Evolutionary conservation across 2,329 filamentous ascomycete genomes (phyloP).

Genomic region (Epichloe amarillans): DNA sequence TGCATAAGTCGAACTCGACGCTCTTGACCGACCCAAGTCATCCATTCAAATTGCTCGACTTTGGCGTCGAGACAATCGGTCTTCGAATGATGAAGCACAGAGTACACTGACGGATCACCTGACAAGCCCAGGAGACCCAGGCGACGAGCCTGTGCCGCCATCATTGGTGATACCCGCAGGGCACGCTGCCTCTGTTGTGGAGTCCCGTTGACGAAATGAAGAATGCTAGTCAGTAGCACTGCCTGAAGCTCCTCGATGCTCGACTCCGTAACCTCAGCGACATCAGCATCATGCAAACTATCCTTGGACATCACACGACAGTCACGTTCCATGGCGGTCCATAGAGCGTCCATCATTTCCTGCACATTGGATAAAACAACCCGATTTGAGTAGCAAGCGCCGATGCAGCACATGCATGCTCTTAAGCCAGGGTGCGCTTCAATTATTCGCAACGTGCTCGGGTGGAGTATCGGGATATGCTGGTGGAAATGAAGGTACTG

Average conservation of each 20-base stretch:
- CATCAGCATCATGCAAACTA: constrained; percentile 9
- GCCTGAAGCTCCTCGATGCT: constrained; percentile 57
- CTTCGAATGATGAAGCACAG: constrained; percentile 50
- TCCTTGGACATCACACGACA: constrained; percentile 29
- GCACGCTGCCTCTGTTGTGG: constrained; percentile 49
- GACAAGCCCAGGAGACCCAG: constrained; percentile 43
- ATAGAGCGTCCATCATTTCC: constrained; percentile 52
- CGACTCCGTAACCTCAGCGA: constrained; percentile 17
- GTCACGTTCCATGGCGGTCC: constrained; percentile 43
- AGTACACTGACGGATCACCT: constrained; percentile 23
- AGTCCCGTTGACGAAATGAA: constrained; percentile 60
- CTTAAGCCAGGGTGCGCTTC: constrained; percentile 54
- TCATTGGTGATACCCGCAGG: constrained; percentile 41
- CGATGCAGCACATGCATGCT: constrained; percentile 57
- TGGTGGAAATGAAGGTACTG: constrained; percentile 60
- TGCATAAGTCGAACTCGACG: constrained; percentile 52
- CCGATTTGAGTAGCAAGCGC: constrained; percentile 59
- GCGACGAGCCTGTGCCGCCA: constrained; percentile 44
- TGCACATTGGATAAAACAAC: constrained; percentile 48
- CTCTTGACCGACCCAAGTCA: constrained; percentile 57
- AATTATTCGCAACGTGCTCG: constrained; percentile 55
- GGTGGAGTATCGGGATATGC: constrained; percentile 61
- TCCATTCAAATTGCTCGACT: constrained; percentile 35
- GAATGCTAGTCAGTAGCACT: constrained; percentile 44
- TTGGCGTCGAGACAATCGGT: constrained; percentile 26